These are phyloP conservation scores for Ramaria rubella DNA, from an alignment of 768 basidiomycete species.

Conservation along the genomic window DNA sequence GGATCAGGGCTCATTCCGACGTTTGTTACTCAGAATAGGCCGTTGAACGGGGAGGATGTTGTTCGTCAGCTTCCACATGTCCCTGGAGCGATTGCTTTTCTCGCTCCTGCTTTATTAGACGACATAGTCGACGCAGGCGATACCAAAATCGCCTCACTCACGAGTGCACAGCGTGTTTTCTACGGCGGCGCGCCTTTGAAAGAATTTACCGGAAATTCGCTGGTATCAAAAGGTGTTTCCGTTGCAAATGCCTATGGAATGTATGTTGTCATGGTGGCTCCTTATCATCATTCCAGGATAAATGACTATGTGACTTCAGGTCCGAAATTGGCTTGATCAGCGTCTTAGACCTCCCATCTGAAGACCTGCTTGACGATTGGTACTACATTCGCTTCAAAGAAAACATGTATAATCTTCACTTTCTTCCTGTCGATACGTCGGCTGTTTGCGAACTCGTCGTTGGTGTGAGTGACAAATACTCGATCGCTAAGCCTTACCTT, in stretches of 20 bases:
- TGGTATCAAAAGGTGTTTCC: constrained; percentile 4
- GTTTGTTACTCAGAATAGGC: not conserved
- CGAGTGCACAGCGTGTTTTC: constrained; percentile 6
- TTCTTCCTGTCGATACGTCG: constrained; percentile 4
- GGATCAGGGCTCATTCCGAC: not conserved
- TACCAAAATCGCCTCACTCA: not conserved
- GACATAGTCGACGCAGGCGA: not conserved
- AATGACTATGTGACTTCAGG: constrained; percentile 7
- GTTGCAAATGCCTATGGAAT: constrained; percentile 6
- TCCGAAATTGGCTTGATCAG: constrained; percentile 16
- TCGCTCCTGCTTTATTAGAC: not conserved
- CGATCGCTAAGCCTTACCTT: not conserved
- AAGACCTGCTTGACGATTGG: constrained; percentile 5
- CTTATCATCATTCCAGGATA: not conserved
- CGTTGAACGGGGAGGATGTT: not conserved
- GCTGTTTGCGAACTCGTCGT: constrained; percentile 17
- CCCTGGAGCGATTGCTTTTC: not conserved
- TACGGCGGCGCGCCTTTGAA: constrained; percentile 16
- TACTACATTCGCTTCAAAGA: constrained; percentile 1
- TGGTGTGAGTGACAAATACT: constrained; percentile 12
- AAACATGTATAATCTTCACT: constrained; percentile 1
- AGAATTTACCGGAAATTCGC: constrained; percentile 7
- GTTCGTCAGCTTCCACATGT: not conserved
- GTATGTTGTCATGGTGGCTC: constrained; percentile 5
- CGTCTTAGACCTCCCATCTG: not conserved